Evolutionary conservation across 495 filamentous ascomycete genomes (phyloP).

Genomic region (Antarctomyces pellizariae): DNA sequence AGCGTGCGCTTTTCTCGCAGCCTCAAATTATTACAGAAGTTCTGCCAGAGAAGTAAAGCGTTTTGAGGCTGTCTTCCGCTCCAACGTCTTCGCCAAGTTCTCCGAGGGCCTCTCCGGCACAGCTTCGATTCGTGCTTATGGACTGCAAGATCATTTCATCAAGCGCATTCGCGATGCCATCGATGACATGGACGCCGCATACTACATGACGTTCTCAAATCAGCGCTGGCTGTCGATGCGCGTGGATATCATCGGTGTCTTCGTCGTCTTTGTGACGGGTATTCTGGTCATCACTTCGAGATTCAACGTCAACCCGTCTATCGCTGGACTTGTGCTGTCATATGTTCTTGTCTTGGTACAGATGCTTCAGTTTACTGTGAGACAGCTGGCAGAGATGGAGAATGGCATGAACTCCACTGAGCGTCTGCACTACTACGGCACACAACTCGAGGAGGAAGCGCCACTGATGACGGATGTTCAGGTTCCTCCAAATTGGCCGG

Average conservation of each 20-base stretch:
- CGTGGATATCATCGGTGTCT: slow-evolving; percentile 60
- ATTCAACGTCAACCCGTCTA: slow-evolving; percentile 68
- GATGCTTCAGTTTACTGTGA: slow-evolving; percentile 86
- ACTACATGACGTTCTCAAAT: slow-evolving; percentile 83
- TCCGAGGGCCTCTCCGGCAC: slow-evolving; percentile 67
- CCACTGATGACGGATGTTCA: slow-evolving; percentile 49
- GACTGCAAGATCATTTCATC: slow-evolving; percentile 50
- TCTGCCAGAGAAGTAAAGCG: slow-evolving; percentile 88
- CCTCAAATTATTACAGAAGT: slow-evolving; percentile 69
- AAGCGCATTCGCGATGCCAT: slow-evolving; percentile 42
- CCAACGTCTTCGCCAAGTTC: slow-evolving; percentile 74
- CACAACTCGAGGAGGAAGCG: slow-evolving; percentile 66
- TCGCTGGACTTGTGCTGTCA: slow-evolving; percentile 66
- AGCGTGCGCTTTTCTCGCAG: slow-evolving; percentile 55
- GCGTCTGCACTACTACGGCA: slow-evolving; percentile 81
- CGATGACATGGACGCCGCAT: slow-evolving; percentile 80
- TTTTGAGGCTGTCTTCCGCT: slow-evolving; percentile 73
- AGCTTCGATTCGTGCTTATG: slow-evolving; percentile 73
- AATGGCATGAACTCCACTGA: slow-evolving; percentile 96
- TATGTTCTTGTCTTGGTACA: slow-evolving; percentile 90
- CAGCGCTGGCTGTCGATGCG: slow-evolving; percentile 78
- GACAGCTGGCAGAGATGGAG: slow-evolving; percentile 88
- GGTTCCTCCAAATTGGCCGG: slow-evolving; percentile 53
- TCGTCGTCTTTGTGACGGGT: slow-evolving; percentile 64
- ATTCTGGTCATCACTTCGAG: slow-evolving; percentile 85